Percentiles rank a stretch among this genome's conserved stretches.
Conservation (phyloP, 352 stramenopile species). For the Pythium guiyangense region DNA sequence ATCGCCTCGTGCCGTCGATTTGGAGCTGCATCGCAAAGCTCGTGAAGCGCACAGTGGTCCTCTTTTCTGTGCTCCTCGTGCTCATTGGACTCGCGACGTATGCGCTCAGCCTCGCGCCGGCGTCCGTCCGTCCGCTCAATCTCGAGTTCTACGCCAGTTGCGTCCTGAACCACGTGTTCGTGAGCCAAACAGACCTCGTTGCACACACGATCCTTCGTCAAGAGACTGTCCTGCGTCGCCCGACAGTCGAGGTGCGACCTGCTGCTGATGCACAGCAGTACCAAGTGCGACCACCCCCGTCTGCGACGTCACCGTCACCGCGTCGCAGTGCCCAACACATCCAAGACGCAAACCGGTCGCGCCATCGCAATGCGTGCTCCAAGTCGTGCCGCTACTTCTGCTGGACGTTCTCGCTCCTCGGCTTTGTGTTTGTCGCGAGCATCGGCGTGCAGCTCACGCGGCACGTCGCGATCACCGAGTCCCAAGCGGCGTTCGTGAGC, state of each 20-base stretch:
- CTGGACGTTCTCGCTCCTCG: background rate
- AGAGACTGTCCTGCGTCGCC: background rate
- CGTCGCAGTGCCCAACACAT: background rate
- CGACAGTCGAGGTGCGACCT: background rate
- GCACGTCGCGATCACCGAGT: background rate
- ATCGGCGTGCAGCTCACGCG: background rate
- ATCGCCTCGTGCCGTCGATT: too few species aligned
- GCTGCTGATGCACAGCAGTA: background rate
- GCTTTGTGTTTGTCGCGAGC: background rate
- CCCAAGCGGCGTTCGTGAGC: background rate
- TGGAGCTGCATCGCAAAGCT: too few species aligned
- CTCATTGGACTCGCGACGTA: background rate
- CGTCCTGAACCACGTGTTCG: background rate
- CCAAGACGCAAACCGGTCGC: background rate
- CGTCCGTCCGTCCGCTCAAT: background rate
- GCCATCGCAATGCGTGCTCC: background rate
- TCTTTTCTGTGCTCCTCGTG: too few species aligned
- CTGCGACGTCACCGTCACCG: background rate
- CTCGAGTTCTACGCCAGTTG: constrained; percentile 5
- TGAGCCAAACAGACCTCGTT: background rate
- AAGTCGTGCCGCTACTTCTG: background rate
- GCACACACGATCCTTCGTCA: background rate
- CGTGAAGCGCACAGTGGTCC: too few species aligned
- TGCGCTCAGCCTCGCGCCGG: background rate
- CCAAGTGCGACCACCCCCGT: background rate